A percentile compares a stretch with the other conserved stretches of the same genome.
Evolutionary conservation across 192 early-diverging fungal species (phyloP).

Genomic region (Coemansia sp.): DNA sequence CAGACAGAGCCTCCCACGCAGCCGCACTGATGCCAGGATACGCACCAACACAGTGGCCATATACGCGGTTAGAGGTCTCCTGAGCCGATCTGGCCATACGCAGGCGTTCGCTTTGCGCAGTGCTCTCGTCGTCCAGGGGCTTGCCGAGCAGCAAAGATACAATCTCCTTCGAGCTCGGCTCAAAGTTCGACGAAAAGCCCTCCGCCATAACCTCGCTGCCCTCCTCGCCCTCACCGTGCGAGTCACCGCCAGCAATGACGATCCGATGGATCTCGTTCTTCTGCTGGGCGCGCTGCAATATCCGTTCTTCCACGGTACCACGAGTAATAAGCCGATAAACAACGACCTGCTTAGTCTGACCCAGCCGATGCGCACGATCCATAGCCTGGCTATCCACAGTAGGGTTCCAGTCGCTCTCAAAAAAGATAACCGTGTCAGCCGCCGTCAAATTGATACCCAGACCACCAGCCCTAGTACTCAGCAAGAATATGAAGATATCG

Average conservation of each 20-base stretch:
- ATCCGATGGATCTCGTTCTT: constrained; percentile 95
- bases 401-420: constrained; percentile 89
- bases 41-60: constrained; percentile 22
- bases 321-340: constrained; percentile 84
- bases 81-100: constrained; percentile 45
- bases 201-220: constrained; percentile 13
- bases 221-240: constrained; percentile 55
- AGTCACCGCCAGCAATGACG: constrained; percentile 90
- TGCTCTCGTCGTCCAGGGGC: constrained; percentile 44
- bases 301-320: constrained; percentile 82
- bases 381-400: constrained; percentile 92
- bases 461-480: constrained; percentile 84
- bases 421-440: constrained; percentile 87
- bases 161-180: constrained; percentile 90
- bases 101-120: constrained; percentile 27
- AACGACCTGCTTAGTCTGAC: constrained; percentile 84
- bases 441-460: constrained; percentile 91
- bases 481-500: constrained; percentile 85
- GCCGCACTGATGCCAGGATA: constrained; percentile 26
- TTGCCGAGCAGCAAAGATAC: constrained; percentile 84
- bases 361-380: constrained; percentile 86
- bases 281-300: constrained; percentile 77
- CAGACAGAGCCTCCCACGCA: background rate
- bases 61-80: constrained; percentile 47
- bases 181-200: constrained; percentile 57